These are phyloP conservation scores for Kitagawia praeruptora DNA, from an alignment of 129 eudicot genomes.

Conservation along the genomic window DNA sequence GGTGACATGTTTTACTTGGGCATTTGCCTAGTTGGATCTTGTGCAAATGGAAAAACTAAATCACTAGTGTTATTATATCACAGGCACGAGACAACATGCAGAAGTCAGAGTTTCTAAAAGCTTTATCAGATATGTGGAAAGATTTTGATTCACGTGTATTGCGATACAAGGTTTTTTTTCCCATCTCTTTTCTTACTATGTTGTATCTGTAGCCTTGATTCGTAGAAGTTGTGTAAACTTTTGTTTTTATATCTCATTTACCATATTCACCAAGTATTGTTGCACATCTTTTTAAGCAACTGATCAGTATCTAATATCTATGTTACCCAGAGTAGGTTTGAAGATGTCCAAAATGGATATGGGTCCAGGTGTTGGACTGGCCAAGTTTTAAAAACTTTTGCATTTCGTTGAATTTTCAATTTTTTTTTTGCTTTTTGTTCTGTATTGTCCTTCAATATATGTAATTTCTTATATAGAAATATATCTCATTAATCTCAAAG, in stretches of 20 bases:
- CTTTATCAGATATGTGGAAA: constrained; percentile 97
- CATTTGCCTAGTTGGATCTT: not conserved
- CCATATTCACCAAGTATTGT: not conserved
- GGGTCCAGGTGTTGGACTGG: not conserved
- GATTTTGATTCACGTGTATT: constrained; percentile 95
- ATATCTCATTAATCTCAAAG: not conserved
- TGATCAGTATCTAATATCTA: not conserved
- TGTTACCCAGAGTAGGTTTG: not conserved
- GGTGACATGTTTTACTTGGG: constrained; percentile 13
- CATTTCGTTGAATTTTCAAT: not conserved
- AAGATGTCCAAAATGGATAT: not conserved
- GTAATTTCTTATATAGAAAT: not conserved
- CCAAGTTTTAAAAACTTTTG: not conserved
- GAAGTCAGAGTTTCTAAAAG: constrained; percentile 88
- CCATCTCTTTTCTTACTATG: constrained; percentile 5
- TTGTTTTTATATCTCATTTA: not conserved
- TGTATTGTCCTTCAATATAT: not conserved
- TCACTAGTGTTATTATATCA: constrained; percentile 16
- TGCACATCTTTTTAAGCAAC: not conserved
- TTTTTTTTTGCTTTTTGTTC: not conserved
- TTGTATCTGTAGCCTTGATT: not conserved
- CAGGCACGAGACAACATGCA: constrained; percentile 99
- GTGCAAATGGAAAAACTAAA: constrained; percentile 8
- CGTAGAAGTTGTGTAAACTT: not conserved
- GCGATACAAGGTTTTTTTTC: constrained; percentile 82